Conservation (phyloP, 2,329 filamentous ascomycete species). For the Verticillium zaregamsianum region DNA sequence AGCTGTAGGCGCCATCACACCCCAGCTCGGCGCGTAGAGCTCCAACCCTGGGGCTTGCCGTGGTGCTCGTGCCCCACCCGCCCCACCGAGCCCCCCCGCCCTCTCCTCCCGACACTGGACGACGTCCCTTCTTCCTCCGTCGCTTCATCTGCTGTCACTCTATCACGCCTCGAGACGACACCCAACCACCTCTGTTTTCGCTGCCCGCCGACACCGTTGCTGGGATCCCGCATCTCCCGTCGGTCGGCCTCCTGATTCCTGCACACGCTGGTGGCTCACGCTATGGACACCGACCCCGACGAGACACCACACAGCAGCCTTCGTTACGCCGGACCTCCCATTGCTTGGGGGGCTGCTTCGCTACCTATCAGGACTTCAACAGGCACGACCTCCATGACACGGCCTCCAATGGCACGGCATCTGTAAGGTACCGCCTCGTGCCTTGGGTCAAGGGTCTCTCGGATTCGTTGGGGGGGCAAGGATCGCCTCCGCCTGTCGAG, state of each 20-base stretch:
- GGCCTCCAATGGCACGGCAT: neutral
- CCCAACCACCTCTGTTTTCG: neutral
- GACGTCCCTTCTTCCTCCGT: neutral
- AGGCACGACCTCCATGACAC: neutral
- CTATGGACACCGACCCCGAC: neutral
- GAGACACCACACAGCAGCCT: neutral
- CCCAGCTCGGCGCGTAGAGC: constrained; percentile 15
- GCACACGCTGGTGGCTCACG: neutral
- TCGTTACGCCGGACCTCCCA: neutral
- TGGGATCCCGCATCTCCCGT: neutral
- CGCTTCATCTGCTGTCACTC: neutral
- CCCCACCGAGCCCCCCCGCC: neutral
- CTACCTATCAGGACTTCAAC: neutral
- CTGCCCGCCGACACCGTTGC: neutral
- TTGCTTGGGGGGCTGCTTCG: neutral
- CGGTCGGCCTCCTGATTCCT: neutral
- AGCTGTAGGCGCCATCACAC: constrained; percentile 16
- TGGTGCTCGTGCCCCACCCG: constrained; percentile 3
- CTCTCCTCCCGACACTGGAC: constrained; percentile 1
- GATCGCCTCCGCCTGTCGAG: constrained; percentile 1
- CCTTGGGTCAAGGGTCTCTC: neutral
- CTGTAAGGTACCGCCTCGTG: constrained; percentile 1
- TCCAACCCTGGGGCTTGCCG: constrained; percentile 10
- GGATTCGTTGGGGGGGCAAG: neutral
- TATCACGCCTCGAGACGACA: neutral